These are phyloP conservation scores for Kitagawia praeruptora DNA, from an alignment of 129 eudicot species.

Conservation along the genomic window DNA sequence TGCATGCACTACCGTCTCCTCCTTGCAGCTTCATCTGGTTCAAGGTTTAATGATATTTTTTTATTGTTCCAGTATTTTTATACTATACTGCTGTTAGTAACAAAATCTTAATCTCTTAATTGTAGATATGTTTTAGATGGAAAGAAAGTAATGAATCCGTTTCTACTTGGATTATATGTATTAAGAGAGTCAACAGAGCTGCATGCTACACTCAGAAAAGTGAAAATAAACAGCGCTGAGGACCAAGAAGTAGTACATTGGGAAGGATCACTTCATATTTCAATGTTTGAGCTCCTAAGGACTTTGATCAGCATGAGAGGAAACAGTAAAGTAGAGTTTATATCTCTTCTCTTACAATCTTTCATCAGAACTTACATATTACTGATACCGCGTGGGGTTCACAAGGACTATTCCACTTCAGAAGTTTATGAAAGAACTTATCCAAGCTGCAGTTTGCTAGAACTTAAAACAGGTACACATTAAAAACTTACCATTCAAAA, in stretches of 20 bases:
- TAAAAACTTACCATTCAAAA: neutral
- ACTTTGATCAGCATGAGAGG: conserved; percentile 31
- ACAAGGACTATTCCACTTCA: conserved; percentile 3
- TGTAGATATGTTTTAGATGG: conserved; percentile 45
- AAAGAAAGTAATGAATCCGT: conserved; percentile 43
- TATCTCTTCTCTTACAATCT: conserved; percentile 20
- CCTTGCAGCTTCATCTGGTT: conserved; percentile 46
- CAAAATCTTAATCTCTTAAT: neutral
- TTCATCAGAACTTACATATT: conserved; percentile 28
- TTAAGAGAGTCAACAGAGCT: conserved; percentile 44
- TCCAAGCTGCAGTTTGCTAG: conserved; percentile 27
- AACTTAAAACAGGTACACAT: conserved; percentile 36
- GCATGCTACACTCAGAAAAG: conserved; percentile 31
- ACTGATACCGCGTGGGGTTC: conserved; percentile 22
- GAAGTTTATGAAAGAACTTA: conserved; percentile 20
- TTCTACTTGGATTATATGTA: conserved; percentile 31
- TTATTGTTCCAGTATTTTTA: neutral
- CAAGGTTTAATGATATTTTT: conserved; percentile 21
- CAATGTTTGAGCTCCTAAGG: conserved; percentile 30
- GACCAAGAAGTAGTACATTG: conserved; percentile 19
- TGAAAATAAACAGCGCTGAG: conserved; percentile 6
- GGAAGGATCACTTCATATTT: conserved; percentile 35
- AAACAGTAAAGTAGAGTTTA: conserved; percentile 16
- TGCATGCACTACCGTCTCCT: conserved; percentile 41
- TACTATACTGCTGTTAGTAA: neutral